Base-by-base conservation (phyloP, 176 grass and related monocot species). In the Musa itinerans region DNA sequence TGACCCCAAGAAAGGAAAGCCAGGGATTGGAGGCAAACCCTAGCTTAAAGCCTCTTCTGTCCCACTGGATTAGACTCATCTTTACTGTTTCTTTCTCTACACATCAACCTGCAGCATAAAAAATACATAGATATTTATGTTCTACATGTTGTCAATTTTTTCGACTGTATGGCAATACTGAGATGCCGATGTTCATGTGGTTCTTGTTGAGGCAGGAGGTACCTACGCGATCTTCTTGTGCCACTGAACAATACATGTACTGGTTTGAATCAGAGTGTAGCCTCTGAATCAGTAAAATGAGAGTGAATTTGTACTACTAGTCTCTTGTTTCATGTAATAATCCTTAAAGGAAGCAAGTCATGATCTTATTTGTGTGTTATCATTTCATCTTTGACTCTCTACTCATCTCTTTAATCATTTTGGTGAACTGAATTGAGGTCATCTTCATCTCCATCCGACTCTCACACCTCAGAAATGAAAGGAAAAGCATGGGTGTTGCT, bases 1-100 rank as follows among this genome's bases (percentile, higher is more conserved):
- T 56, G 66, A 80, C 23, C 52, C 26, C 54, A 52, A 13, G 48
- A 69, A 69, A 14, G 71, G 67, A 48, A 61, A 48, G 20, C 63
- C 61, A 20, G 78, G 78, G n/a, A 19, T 50, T 54, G 61, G 14
- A 3, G 27, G 61, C 11, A 78, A 49, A 52, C 21, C 9, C 10
- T 57, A 57, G 54, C 54, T 16, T 15, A 56, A 56, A 56, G 54
- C 54, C 9, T 13, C 16, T 56, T 56, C 76, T 52, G 27, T 63
- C 19, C n/a, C 10, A 24, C 11, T 25, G 66, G n/a, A 17, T 29
- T 57, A 26, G 1, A 19, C 11, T 43, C 3, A 48, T 15, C 1
- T 3, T 43, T 43, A 3, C 65, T 43, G 1, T 14, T 20, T 61
- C 57, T 15, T 8, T 20, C 14, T 19, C 17, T 7, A 9, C 48